These are phyloP conservation scores for Trichomonascaceae sp. DNA, from an alignment of 1,139 yeast species.

Conservation along the genomic window DNA sequence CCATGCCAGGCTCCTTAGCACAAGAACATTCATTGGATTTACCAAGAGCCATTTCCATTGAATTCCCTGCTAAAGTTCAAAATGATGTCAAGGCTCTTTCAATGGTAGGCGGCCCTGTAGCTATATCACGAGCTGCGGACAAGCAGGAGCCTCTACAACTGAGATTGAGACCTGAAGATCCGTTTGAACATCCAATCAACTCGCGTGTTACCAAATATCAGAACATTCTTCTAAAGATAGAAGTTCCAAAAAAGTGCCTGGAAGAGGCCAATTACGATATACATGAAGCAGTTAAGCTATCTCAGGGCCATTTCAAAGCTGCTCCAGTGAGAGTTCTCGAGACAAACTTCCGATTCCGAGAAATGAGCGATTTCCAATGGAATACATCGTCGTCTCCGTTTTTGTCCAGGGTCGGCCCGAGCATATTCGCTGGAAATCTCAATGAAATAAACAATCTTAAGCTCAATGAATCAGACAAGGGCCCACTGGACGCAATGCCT, in stretches of 20 bases:
- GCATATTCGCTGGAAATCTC: constrained; percentile 40
- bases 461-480: constrained; percentile 22
- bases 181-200: constrained; percentile 77
- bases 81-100: constrained; percentile 57
- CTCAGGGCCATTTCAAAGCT: constrained; percentile 34
- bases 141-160: constrained; percentile 46
- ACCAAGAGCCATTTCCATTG: constrained; percentile 39
- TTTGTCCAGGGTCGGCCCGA: constrained; percentile 37
- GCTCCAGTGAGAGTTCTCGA: constrained; percentile 65
- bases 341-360: constrained; percentile 71
- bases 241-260: constrained; percentile 58
- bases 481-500: constrained; percentile 68
- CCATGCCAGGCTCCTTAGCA: constrained; percentile 14
- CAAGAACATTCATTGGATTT: constrained; percentile 20
- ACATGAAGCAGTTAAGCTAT: constrained; percentile 42
- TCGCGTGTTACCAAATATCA: constrained; percentile 45
- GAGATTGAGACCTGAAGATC: constrained; percentile 55
- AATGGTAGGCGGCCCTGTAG: constrained; percentile 70
- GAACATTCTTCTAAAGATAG: constrained; percentile 61
- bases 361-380: constrained; percentile 83
- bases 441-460: constrained; percentile 33
- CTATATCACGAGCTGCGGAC: constrained; percentile 26
- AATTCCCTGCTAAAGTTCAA: constrained; percentile 69
- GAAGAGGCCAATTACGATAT: constrained; percentile 45
- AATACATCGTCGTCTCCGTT: constrained; percentile 53